Percentiles rank a stretch among this genome's conserved stretches.
Conservation (phyloP, 75 land plant species). For the Ceratopteris richardii region DNA sequence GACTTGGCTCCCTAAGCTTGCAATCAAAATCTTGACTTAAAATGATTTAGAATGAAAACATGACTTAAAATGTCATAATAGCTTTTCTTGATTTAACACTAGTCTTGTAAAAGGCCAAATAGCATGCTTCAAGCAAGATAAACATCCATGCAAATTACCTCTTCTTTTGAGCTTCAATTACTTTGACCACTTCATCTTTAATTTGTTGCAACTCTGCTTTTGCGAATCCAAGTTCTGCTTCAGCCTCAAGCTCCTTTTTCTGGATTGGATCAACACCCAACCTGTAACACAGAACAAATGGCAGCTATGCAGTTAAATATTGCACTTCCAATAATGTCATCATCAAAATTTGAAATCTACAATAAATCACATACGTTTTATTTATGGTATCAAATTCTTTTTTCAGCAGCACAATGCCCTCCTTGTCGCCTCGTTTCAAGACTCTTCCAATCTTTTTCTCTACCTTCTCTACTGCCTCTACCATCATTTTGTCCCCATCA, state of each 20-base stretch:
- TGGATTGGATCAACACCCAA: neutral
- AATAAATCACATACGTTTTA: neutral
- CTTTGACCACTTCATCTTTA: neutral
- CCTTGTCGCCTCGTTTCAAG: neutral
- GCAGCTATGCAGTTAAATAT: no score
- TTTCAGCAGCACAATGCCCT: neutral
- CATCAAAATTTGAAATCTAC: no score
- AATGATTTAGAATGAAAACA: no score
- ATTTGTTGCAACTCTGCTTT: neutral
- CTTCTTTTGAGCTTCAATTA: conserved; percentile 2
- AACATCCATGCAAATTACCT: no score
- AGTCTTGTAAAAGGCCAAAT: no score
- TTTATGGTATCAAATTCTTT: conserved; percentile 1
- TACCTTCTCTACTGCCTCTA: conserved; percentile 3
- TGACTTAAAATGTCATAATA: no score
- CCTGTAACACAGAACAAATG: no score
- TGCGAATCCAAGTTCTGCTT: neutral
- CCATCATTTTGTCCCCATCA: conserved; percentile 3
- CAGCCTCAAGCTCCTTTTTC: neutral
- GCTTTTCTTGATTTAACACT: no score
- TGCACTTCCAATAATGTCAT: no score
- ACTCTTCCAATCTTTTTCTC: conserved; percentile 5
- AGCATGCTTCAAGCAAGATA: no score
- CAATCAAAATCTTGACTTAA: no score
- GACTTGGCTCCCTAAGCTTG: no score